phyloP scores from a whole-genome alignment of 2,329 filamentous ascomycete species.

The Fusarium hainanense region DNA sequence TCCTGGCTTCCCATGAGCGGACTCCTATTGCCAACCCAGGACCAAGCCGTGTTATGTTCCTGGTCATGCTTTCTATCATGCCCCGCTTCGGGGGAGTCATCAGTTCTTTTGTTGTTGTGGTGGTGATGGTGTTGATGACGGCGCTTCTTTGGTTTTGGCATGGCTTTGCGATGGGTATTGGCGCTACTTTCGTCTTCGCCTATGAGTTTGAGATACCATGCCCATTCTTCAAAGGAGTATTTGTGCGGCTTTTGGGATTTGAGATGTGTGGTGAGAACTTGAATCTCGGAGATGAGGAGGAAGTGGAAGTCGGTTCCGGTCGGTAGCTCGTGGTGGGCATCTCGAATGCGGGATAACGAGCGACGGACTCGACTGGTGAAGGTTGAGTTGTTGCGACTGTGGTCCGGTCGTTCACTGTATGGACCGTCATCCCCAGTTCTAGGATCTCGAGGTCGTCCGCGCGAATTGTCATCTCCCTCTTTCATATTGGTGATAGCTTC shows the following conservation, averaged over 20 bases:
- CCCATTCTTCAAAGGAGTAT: slow-evolving; percentile 89
- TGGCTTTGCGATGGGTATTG: slow-evolving; percentile 60
- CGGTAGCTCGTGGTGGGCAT: slow-evolving; percentile 54
- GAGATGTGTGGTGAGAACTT: slow-evolving; percentile 70
- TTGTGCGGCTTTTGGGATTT: slow-evolving; percentile 67
- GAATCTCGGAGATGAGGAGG: slow-evolving; percentile 78
- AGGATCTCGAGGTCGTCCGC: slow-evolving; percentile 19
- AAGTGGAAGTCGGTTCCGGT: slow-evolving; percentile 65
- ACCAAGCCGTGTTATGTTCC: slow-evolving; percentile 63
- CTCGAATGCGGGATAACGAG: slow-evolving; percentile 51
- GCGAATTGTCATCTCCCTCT: slow-evolving; percentile 4
- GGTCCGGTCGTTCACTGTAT: slow-evolving; percentile 34
- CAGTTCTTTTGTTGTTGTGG: not conserved
- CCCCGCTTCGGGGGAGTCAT: not conserved
- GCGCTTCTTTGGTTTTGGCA: slow-evolving; percentile 40
- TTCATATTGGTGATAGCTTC: slow-evolving; percentile 23
- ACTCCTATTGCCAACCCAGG: slow-evolving; percentile 76
- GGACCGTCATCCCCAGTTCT: not conserved
- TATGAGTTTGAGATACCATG: slow-evolving; percentile 84
- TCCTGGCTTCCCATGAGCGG: slow-evolving; percentile 76
- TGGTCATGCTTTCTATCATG: slow-evolving; percentile 34
- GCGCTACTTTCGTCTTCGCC: slow-evolving; percentile 69
- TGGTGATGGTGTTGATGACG: slow-evolving; percentile 9
- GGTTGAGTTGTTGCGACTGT: slow-evolving; percentile 26
- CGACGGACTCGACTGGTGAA: slow-evolving; percentile 52